Evolutionary conservation across 2,329 filamentous ascomycete genomes (phyloP), one percentile per base, ranked within the genome.

Genomic region (Apiospora hydei): DNA sequence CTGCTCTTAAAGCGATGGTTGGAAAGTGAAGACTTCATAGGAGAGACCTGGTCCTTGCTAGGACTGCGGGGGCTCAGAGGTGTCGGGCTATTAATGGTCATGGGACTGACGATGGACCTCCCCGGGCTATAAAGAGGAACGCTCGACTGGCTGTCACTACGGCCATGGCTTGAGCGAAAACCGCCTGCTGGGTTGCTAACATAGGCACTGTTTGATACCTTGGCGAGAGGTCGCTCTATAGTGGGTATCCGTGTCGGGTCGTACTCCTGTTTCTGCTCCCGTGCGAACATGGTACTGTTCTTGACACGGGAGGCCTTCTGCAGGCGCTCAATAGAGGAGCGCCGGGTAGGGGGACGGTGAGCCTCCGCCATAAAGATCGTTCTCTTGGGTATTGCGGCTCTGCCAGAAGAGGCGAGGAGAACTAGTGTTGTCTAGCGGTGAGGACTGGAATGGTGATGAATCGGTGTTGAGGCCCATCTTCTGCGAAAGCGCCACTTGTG

Each of bases 281-380:
- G 92, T 57, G 94, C 95, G 81, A 98, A 94, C 88, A 98, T 98
- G 84, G 92, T 97, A 88, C 96, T 98, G 85, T 98, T 98, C 88
- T 96, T 98, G 78, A 99, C 96, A 73, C 96, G 93, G 71, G 96
- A 98, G 44, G 95, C 95, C 81, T 92, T 94, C 85, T 98, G 97
- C 73, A 99, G 88, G 79, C 95, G 95, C 88, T 99, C 96, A 76
- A 99, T 95, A 24, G 96, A 98, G 66, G 94, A 94, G 80, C 96
- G 92, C 79, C 94, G 93, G 72, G 90, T 92, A 30, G 94, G 91
- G 91, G 66, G 92, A 92, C 10, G 92, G 90, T 14, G 93, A 91
- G 61, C 88, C 86, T 43, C 87, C 86, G 74, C 89, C 87, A 75
- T 90, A 90, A 71, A 87, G 82, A 67, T 85, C 87, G 83, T 97